phyloP scores from a whole-genome alignment of 1,284 basidiomycete genomes.

The Pyrrhoderma noxium region DNA sequence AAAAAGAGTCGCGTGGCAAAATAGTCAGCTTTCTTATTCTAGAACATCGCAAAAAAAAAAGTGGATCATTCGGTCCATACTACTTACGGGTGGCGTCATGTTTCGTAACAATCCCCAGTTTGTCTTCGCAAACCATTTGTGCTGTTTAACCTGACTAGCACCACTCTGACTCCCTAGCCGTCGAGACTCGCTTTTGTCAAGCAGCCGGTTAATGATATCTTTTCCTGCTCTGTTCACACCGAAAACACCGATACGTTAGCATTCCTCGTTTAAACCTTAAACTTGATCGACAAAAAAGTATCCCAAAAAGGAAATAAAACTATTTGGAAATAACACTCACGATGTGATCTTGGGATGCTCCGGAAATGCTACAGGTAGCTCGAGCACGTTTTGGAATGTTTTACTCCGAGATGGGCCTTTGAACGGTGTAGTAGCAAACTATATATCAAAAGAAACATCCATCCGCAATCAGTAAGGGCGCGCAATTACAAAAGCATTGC shows the following conservation, averaged over 20 bases:
- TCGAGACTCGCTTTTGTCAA: slow-evolving; percentile 91
- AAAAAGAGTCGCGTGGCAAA: too few species aligned
- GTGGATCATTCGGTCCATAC: too few species aligned
- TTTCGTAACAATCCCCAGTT: slow-evolving; percentile 96
- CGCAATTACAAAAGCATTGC: too few species aligned
- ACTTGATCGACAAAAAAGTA: not conserved
- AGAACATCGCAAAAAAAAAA: too few species aligned
- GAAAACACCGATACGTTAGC: not conserved
- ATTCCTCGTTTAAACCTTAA: not conserved
- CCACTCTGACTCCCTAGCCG: slow-evolving; percentile 89
- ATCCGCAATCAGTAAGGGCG: slow-evolving; percentile 3
- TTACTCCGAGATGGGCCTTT: slow-evolving; percentile 93
- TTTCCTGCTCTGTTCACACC: slow-evolving; percentile 61
- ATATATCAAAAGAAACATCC: slow-evolving; percentile 17
- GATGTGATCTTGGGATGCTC: slow-evolving; percentile 80
- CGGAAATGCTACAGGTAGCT: slow-evolving; percentile 82
- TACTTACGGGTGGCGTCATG: slow-evolving; percentile 83
- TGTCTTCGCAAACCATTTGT: slow-evolving; percentile 96
- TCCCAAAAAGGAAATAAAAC: not conserved
- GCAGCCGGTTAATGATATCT: slow-evolving; percentile 78
- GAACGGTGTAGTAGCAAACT: slow-evolving; percentile 98
- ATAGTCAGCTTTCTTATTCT: too few species aligned
- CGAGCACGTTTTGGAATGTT: slow-evolving; percentile 94
- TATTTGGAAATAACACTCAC: slow-evolving; percentile 38
- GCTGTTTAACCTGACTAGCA: slow-evolving; percentile 96